These are phyloP conservation scores for Trichaptum fuscoviolaceum DNA, from an alignment of 768 basidiomycete species.

Conservation along the genomic window DNA sequence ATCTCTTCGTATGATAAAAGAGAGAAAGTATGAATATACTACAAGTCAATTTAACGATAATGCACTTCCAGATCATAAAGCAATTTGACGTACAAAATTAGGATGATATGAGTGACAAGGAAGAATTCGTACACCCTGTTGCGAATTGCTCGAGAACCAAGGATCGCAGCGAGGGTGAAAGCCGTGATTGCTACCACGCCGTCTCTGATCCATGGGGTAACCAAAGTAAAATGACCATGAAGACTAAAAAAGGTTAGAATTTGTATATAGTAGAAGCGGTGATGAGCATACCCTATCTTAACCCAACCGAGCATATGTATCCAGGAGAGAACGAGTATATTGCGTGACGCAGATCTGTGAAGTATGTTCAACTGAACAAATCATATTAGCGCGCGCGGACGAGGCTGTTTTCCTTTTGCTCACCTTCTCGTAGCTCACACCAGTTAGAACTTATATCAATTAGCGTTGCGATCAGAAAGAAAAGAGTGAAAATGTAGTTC, in stretches of 20 bases:
- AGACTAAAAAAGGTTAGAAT: not conserved
- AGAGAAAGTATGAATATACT: not conserved
- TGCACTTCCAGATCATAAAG: not conserved
- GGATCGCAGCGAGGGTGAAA: constrained; percentile 6
- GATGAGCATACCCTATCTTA: constrained; percentile 4
- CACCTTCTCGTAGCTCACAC: constrained; percentile 19
- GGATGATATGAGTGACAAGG: constrained; percentile 13
- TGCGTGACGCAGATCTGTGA: constrained; percentile 15
- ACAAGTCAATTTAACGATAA: not conserved
- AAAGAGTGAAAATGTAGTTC: not conserved
- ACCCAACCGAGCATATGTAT: constrained; percentile 12
- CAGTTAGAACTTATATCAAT: constrained; percentile 13
- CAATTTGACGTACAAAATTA: constrained; percentile 10
- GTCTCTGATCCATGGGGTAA: constrained; percentile 4
- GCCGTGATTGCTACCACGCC: constrained; percentile 10
- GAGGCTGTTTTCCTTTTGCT: not conserved
- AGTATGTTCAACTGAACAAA: constrained; percentile 14
- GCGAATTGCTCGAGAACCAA: constrained; percentile 14
- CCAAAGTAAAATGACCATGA: not conserved
- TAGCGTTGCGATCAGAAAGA: not conserved
- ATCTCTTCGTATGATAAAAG: not conserved
- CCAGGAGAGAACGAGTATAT: constrained; percentile 11
- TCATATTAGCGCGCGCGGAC: not conserved
- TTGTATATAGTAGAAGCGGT: not conserved
- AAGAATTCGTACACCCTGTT: constrained; percentile 14